A percentile compares a stretch with the other conserved stretches of the same genome.
phyloP scores from a whole-genome alignment of 2,329 filamentous ascomycete genomes.

The Stagonosporopsis rhizophila region DNA sequence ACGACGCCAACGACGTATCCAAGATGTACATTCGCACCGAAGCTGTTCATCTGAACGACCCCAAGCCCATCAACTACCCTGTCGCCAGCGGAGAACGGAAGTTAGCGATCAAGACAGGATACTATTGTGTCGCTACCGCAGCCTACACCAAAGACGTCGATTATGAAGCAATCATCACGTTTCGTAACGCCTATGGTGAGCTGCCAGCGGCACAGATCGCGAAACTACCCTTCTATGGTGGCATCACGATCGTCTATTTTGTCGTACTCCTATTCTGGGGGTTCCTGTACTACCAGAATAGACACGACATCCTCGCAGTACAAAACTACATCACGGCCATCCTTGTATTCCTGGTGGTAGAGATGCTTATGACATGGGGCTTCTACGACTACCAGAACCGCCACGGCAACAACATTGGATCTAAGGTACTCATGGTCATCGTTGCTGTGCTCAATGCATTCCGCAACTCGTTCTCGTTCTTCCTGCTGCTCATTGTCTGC shows the following conservation, averaged over 20 bases:
- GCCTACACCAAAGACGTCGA: conserved; percentile 69
- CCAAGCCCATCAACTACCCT: conserved; percentile 77
- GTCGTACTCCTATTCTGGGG: conserved; percentile 88
- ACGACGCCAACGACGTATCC: conserved; percentile 76
- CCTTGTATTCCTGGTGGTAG: conserved; percentile 88
- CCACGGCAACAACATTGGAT: conserved; percentile 80
- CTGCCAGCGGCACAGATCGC: conserved; percentile 94
- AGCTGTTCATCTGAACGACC: conserved; percentile 81
- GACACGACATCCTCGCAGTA: conserved; percentile 91
- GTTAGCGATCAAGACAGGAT: conserved; percentile 74
- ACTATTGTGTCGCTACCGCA: conserved; percentile 90
- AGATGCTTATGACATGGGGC: conserved; percentile 98
- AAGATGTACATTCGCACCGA: conserved; percentile 77
- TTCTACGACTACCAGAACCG: conserved; percentile 98
- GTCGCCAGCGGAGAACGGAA: conserved; percentile 61
- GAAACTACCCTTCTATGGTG: conserved; percentile 96
- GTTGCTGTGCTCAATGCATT: conserved; percentile 94
- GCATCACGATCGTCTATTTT: conserved; percentile 90
- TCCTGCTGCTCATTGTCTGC: conserved; percentile 94
- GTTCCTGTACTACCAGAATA: conserved; percentile 93
- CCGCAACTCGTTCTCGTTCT: conserved; percentile 97
- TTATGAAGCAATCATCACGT: conserved; percentile 85
- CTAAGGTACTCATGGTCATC: conserved; percentile 85
- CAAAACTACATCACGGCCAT: conserved; percentile 99
- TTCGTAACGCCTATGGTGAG: conserved; percentile 95